Conservation (phyloP, 345 rosid species). For the Raphanus sativus region DNA sequence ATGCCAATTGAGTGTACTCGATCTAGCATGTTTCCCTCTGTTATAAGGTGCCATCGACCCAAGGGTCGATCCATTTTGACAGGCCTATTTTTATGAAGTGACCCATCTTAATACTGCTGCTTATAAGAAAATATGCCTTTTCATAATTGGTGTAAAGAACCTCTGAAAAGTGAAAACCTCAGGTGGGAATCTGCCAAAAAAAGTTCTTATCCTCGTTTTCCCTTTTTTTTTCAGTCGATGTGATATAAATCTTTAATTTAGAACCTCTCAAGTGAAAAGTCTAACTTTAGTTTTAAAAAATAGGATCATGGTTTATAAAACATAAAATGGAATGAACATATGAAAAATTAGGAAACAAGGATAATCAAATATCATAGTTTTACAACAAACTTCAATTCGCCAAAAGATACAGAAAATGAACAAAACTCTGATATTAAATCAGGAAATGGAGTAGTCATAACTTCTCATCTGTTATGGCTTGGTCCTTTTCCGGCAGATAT, state of each 20-base stretch:
- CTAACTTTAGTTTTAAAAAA: background rate
- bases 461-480: too few relatives aligned
- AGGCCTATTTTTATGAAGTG: slow-evolving; percentile 8
- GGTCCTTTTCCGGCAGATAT: too few relatives aligned
- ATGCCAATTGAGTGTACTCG: background rate
- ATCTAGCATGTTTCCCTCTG: background rate
- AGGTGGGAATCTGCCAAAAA: slow-evolving; percentile 5
- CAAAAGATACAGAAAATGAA: too few relatives aligned
- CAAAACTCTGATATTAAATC: too few relatives aligned
- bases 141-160: slow-evolving; percentile 12
- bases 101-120: background rate
- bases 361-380: too few relatives aligned
- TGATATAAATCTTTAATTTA: slow-evolving; percentile 13
- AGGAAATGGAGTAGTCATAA: too few relatives aligned
- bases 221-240: background rate
- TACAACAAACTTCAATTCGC: too few relatives aligned
- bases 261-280: slow-evolving; percentile 14
- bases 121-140: background rate
- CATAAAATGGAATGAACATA: too few relatives aligned
- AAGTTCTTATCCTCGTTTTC: background rate
- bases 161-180: slow-evolving; percentile 8
- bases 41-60: background rate
- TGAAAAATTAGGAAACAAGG: too few relatives aligned
- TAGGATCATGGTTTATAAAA: too few relatives aligned
- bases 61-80: background rate